Conservation (phyloP, 1,284 basidiomycete genomes). For the Austroboletus novae-zelandiae region DNA sequence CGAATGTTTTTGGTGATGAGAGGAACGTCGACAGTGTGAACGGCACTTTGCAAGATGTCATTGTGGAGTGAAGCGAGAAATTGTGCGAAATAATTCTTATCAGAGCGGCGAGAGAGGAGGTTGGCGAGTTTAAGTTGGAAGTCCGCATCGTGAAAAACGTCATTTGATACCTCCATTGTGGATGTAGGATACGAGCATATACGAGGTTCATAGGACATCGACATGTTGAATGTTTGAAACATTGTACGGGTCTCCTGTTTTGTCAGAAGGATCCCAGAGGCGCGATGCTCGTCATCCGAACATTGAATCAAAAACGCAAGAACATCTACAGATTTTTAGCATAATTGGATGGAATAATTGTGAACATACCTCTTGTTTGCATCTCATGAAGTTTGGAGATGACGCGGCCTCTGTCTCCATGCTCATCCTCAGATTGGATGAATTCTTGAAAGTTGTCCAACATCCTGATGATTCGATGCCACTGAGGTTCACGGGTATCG, state of each 20-base stretch:
- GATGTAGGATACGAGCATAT: neutral
- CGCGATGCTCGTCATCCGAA: too few species aligned
- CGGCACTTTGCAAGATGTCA: slow-evolving; percentile 29
- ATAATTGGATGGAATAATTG: neutral
- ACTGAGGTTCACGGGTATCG: neutral
- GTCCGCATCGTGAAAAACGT: slow-evolving; percentile 9
- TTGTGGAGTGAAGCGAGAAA: slow-evolving; percentile 31
- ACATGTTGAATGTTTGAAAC: too few species aligned
- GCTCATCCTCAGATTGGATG: neutral
- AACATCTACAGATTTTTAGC: neutral
- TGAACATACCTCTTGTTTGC: too few species aligned
- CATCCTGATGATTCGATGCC: slow-evolving; percentile 4
- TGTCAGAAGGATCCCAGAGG: neutral
- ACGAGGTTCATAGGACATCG: too few species aligned
- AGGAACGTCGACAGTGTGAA: slow-evolving; percentile 10
- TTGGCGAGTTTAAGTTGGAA: slow-evolving; percentile 9
- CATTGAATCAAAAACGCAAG: neutral
- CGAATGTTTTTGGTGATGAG: slow-evolving; percentile 25
- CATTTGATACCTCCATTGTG: slow-evolving; percentile 12
- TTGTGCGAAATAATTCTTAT: slow-evolving; percentile 19
- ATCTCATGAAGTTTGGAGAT: neutral
- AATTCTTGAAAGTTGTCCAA: neutral
- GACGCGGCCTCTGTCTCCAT: neutral
- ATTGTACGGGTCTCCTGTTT: neutral
- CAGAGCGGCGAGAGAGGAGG: slow-evolving; percentile 20